Percentiles rank a stretch among this genome's conserved stretches.
Evolutionary conservation across 139 green algal species (phyloP).

Genomic region (Dunaliella primolecta): DNA sequence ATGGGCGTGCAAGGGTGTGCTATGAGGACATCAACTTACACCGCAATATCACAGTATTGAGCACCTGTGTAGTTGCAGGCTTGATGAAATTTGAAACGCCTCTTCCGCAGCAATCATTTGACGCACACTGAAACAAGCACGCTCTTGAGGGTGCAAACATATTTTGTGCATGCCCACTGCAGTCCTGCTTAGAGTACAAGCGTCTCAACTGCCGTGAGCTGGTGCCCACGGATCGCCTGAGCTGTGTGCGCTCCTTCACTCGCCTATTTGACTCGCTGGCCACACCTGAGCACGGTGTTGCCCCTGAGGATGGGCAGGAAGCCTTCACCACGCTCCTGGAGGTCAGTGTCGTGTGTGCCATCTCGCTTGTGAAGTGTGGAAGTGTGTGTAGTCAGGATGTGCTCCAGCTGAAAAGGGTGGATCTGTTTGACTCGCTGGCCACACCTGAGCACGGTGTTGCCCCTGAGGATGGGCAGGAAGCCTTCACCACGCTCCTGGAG

Average conservation of each 20-base stretch:
- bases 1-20: no score
- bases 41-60: no score
- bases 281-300: conserved; percentile 56
- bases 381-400: neutral
- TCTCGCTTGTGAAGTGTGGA: no score
- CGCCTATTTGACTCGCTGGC: conserved; percentile 73
- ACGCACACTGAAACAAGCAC: no score
- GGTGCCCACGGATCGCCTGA: conserved; percentile 68
- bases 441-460: conserved; percentile 56
- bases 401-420: neutral
- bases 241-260: conserved; percentile 60
- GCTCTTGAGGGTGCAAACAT: no score
- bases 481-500: conserved; percentile 63
- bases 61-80: no score
- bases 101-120: no score
- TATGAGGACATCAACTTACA: no score
- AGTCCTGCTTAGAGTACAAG: conserved; percentile 58
- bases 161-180: no score
- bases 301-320: conserved; percentile 47
- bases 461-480: conserved; percentile 46
- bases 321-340: conserved; percentile 62
- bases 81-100: no score
- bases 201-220: conserved; percentile 64
- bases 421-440: conserved; percentile 72
- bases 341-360: no score